Conservation (phyloP, 352 stramenopile genomes). For the Phytophthora pinifolia region DNA sequence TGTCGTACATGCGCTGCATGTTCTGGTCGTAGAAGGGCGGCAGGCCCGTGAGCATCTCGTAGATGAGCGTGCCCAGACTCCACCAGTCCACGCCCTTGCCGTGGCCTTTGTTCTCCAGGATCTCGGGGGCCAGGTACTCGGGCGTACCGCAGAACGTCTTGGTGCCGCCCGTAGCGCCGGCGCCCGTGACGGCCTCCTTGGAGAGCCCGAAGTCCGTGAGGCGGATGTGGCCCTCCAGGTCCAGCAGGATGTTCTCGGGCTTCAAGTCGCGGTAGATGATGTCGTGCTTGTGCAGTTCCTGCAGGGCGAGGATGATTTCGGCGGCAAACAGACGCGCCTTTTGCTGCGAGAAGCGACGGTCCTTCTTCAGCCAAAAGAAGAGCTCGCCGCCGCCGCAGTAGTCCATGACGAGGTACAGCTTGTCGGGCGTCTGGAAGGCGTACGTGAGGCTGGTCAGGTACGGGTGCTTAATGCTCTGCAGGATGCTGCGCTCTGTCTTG, state of each 20-base stretch:
- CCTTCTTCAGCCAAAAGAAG: constrained; percentile 96
- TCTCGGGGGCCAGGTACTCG: constrained; percentile 95
- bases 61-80: constrained; percentile 93
- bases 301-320: constrained; percentile 93
- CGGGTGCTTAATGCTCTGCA: constrained; percentile 93
- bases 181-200: constrained; percentile 90
- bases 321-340: constrained; percentile 92
- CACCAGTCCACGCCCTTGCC: constrained; percentile 91
- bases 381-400: constrained; percentile 94
- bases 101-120: constrained; percentile 94
- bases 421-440: constrained; percentile 91
- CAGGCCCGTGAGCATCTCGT: constrained; percentile 93
- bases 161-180: constrained; percentile 73
- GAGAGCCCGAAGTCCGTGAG: constrained; percentile 96
- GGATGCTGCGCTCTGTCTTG: constrained; percentile 92
- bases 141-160: constrained; percentile 94
- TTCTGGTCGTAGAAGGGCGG: constrained; percentile 95
- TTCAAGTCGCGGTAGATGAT: constrained; percentile 98
- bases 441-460: constrained; percentile 89
- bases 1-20: constrained; percentile 94
- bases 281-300: constrained; percentile 92
- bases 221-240: constrained; percentile 93
- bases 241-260: constrained; percentile 95
- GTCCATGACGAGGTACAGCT: constrained; percentile 94
- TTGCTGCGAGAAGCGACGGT: constrained; percentile 92